These are phyloP conservation scores for Moricandia moricandioides DNA, from an alignment of 345 rosid genomes.

Conservation along the genomic window DNA sequence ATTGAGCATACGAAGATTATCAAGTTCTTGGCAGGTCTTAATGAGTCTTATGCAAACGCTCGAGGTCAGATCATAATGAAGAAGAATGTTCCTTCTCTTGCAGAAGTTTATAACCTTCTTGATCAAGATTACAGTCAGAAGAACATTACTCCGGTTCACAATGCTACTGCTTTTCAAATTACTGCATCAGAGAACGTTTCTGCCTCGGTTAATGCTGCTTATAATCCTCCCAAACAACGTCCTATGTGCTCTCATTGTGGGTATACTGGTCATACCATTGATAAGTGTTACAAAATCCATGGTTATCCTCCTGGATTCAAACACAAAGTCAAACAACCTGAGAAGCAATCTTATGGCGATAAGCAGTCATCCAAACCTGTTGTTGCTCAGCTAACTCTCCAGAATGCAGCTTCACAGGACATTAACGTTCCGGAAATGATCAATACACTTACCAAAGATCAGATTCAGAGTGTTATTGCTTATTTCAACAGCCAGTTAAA, in stretches of 20 bases:
- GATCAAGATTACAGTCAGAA: not conserved
- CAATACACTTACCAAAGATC: not conserved
- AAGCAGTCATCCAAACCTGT: not conserved
- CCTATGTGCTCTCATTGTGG: not conserved
- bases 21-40: not conserved
- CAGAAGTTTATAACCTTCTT: not conserved
- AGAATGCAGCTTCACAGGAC: not conserved
- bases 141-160: not conserved
- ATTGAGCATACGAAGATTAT: not conserved
- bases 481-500: not conserved
- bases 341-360: too few relatives aligned
- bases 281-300: not conserved
- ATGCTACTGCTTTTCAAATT: not conserved
- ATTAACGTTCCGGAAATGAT: not conserved
- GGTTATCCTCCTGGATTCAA: not conserved
- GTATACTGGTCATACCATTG: not conserved
- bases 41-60: not conserved
- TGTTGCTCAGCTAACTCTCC: not conserved
- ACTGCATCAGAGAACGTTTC: not conserved
- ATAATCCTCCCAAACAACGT: not conserved
- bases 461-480: not conserved
- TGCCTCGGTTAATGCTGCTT: not conserved
- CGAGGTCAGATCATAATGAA: not conserved
- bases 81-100: not conserved
- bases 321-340: not conserved